These are phyloP conservation scores for Lentinus brumalis DNA, from an alignment of 768 basidiomycete genomes.

Conservation along the genomic window DNA sequence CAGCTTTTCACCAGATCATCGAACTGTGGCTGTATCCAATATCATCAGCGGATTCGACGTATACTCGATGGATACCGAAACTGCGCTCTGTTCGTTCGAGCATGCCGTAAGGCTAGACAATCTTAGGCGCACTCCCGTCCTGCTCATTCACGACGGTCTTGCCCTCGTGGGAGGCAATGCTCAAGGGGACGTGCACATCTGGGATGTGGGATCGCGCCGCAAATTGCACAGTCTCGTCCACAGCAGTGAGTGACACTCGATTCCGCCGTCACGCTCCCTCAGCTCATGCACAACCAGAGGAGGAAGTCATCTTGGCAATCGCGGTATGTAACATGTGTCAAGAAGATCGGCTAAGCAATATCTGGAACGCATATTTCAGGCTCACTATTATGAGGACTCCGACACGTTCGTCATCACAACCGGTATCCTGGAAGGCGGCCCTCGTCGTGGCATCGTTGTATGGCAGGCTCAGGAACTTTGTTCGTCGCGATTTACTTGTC, in stretches of 20 bases:
- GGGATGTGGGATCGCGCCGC: conserved; percentile 1
- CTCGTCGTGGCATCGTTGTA: neutral
- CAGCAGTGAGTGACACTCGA: neutral
- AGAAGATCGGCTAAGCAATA: too few relatives aligned
- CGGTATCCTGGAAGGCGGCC: neutral
- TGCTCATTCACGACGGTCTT: conserved; percentile 1
- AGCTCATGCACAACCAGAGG: neutral
- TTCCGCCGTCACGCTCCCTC: too few relatives aligned
- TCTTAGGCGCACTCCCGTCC: neutral
- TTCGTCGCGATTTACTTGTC: neutral
- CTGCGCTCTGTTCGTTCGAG: neutral
- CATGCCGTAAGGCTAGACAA: neutral
- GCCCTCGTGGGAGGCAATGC: conserved; percentile 3
- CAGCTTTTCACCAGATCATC: neutral
- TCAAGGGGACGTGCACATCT: conserved; percentile 3
- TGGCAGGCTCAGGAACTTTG: conserved; percentile 4
- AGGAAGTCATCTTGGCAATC: neutral
- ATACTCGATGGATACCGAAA: neutral
- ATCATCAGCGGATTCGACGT: conserved; percentile 8
- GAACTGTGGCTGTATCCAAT: conserved; percentile 9
- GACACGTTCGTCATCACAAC: conserved; percentile 9
- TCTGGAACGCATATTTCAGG: too few relatives aligned
- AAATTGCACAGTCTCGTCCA: conserved; percentile 8
- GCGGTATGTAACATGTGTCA: neutral
- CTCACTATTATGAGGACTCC: neutral